phyloP scores from a whole-genome alignment of 306 rosid genomes.

The Corylus avellana region DNA sequence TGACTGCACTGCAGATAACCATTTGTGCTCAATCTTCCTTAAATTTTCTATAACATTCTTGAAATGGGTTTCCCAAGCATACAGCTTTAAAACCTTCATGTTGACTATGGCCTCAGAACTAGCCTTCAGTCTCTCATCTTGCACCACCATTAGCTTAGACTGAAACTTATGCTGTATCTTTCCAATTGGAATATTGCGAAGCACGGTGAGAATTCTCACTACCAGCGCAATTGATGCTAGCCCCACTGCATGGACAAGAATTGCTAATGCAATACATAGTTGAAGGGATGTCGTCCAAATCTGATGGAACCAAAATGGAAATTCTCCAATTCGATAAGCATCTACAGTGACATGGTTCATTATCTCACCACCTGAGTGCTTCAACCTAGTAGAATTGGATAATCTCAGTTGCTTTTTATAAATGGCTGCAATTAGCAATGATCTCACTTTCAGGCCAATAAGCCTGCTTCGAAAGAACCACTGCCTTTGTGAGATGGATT shows the following conservation, averaged over 20 bases:
- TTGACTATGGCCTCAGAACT: slow-evolving; percentile 65
- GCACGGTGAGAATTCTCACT: slow-evolving; percentile 58
- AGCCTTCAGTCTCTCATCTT: slow-evolving; percentile 71
- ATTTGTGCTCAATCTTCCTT: slow-evolving; percentile 56
- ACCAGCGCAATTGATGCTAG: slow-evolving; percentile 67
- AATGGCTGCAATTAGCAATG: slow-evolving; percentile 60
- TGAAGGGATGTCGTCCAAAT: slow-evolving; percentile 72
- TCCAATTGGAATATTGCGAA: slow-evolving; percentile 71
- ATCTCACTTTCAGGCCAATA: slow-evolving; percentile 60
- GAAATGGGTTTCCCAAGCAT: slow-evolving; percentile 81
- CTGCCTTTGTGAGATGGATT: slow-evolving; percentile 75
- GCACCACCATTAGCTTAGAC: slow-evolving; percentile 63
- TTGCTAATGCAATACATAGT: slow-evolving; percentile 53
- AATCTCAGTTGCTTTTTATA: slow-evolving; percentile 56
- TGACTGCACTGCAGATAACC: slow-evolving; percentile 47
- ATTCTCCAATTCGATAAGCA: slow-evolving; percentile 81
- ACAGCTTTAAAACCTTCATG: slow-evolving; percentile 74
- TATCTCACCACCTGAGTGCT: slow-evolving; percentile 78
- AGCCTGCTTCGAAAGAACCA: slow-evolving; percentile 69
- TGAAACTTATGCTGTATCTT: slow-evolving; percentile 74
- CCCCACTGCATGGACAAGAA: slow-evolving; percentile 62
- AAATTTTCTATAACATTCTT: slow-evolving; percentile 48
- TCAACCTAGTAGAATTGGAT: slow-evolving; percentile 57
- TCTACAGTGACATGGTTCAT: slow-evolving; percentile 78
- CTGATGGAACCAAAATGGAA: slow-evolving; percentile 81